Evolutionary conservation across 495 filamentous ascomycete species (phyloP), one percentile per base, ranked within the genome.

Genomic region (Neurospora sublineolata): DNA sequence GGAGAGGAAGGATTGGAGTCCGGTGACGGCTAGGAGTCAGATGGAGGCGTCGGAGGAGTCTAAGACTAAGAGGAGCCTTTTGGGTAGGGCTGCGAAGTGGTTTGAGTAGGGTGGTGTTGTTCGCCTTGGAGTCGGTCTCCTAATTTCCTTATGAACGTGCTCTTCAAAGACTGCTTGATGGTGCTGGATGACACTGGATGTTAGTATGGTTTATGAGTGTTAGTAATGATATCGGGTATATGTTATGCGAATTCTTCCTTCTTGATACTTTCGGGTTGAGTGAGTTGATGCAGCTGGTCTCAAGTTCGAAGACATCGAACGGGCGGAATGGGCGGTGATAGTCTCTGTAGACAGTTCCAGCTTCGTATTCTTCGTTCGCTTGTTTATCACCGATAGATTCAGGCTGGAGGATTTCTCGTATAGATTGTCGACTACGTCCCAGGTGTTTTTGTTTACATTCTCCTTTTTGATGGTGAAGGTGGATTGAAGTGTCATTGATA

Each of bases 1-100:
- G 33, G 80, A 82, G 3, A 73, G 79, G 2, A 78, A 76, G 68
- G 81, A 87, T 64, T 86, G 79, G 41, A 71, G 79, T 3, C 82
- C 82, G 6, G 73, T 73, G 1, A 80, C 74, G 6, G 73, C 75
- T n/a, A 75, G 80, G 23, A 72, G 77, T 1, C 68, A 75, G 36
- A 40, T 74, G 14, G 80, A 75, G 23, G 82, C 79, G 16, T 74
- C 74, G 18, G 80, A 80, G 16, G 14, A 7, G 14, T 38, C 37
- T 4, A 14, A 14, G 44, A 20, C 23, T 3, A 79, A 80, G 33
- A 80, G 74, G 10, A 77, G 27, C 14, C 27, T 64, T 18, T 14
- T 18, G 5, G 27, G 52, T 30, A 64, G 52, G 27, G 30, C 27
- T 64, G 23, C 14, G 14, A 27, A 3, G 52, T 64, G 52, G 52